Base-by-base conservation (phyloP, 2,329 filamentous ascomycete species). In the Fusarium miscanthi region DNA sequence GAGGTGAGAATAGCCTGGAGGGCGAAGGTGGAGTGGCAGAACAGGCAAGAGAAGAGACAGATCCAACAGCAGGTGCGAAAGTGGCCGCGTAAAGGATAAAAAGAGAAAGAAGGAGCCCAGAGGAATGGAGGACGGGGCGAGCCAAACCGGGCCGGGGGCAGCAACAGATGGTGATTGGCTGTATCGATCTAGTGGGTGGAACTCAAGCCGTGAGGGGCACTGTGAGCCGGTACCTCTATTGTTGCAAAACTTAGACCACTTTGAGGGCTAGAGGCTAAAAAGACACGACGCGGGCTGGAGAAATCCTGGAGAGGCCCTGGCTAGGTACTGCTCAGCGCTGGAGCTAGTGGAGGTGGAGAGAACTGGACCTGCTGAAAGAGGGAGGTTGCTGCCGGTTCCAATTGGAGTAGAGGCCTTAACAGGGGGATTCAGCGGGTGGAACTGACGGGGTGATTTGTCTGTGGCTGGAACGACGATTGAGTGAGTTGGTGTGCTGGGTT, bases 191-290 rank as follows among this genome's bases (percentile, higher is more conserved):
- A 43, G 45, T n/a, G 42, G 42, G 60, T 68, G 61, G 72, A 17
- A 37, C 51, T 13, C 14, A 49, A 49, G 56, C 74, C 74, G 76
- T 74, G 56, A 54, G 59, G 52, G 54, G 45, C 75, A 77, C 75
- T 77, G 75, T 77, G 75, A 70, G 54, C 56, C 58, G 73, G 75
- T 75, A 77, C 75, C 70, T 77, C 46, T 68, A 30, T 16, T 35
- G 52, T 35, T 31, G 37, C 48, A 54, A 51, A 19, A 30, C 31
- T 33, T 37, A 41, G 61, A 46, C 37, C 25, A 27, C 52, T 69
- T 52, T 46, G 49, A 53, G 54, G 33, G 35, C 53, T 31, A 41
- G 63, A 69, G 51, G 48, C 56, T 51, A 51, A 52, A 40, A 31
- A 31, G 40, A 60, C 33, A 60, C 62, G 19, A 23, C 43, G 25